Percentiles rank a stretch among this genome's conserved stretches.
These are phyloP conservation scores for Ogataea trehaloabstinens DNA, from an alignment of 805 yeast genomes.

Conservation along the genomic window DNA sequence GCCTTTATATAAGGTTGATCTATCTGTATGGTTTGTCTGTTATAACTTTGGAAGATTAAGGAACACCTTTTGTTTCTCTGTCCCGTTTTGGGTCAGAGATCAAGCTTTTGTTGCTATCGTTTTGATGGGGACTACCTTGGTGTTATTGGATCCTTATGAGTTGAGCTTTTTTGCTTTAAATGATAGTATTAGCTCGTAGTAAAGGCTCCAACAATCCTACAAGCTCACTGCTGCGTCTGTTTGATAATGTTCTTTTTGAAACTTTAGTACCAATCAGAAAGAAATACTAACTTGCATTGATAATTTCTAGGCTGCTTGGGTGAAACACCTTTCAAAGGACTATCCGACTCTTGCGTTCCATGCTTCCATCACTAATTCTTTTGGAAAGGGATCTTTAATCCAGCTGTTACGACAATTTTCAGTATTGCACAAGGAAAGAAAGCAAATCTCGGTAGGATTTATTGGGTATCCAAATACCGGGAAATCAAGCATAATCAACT, in stretches of 20 bases:
- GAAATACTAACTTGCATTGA: slow-evolving; percentile 13
- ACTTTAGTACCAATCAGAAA: neutral
- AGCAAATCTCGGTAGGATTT: slow-evolving; percentile 95
- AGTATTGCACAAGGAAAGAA: slow-evolving; percentile 83
- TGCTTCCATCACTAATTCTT: slow-evolving; percentile 95
- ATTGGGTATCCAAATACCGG: slow-evolving; percentile 99
- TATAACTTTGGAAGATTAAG: slow-evolving; percentile 94
- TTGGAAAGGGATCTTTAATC: slow-evolving; percentile 95
- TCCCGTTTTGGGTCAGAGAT: neutral
- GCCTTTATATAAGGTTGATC: slow-evolving; percentile 14
- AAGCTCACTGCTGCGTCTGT: too few species aligned
- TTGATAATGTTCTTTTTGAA: too few species aligned
- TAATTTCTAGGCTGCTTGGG: slow-evolving; percentile 98
- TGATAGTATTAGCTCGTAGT: slow-evolving; percentile 67
- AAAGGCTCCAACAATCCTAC: slow-evolving; percentile 71
- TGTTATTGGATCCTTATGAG: slow-evolving; percentile 68
- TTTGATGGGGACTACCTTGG: slow-evolving; percentile 42
- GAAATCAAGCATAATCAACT: slow-evolving; percentile 91
- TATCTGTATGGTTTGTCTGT: slow-evolving; percentile 71
- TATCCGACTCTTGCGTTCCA: slow-evolving; percentile 97
- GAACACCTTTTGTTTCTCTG: slow-evolving; percentile 50
- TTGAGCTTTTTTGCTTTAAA: slow-evolving; percentile 54
- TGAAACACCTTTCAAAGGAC: slow-evolving; percentile 84
- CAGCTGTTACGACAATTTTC: slow-evolving; percentile 93
- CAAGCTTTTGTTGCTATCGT: slow-evolving; percentile 26